Percentiles rank a stretch among this genome's conserved stretches.
Conservation (phyloP, 441 rosid species). For the Gossypium davidsonii region DNA sequence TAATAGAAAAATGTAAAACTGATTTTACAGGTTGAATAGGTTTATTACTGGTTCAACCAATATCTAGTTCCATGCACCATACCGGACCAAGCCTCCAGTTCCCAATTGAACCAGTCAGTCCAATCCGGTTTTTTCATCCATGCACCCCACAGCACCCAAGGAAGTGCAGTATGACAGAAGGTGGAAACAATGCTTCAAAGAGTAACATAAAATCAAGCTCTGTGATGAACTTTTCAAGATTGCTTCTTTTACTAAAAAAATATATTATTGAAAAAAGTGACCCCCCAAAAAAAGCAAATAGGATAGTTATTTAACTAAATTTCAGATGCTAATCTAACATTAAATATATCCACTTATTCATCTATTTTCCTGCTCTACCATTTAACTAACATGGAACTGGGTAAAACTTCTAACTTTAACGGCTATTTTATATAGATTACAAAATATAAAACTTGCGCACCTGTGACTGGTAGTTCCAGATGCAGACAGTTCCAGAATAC, state of each 20-base stretch:
- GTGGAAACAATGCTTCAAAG: neutral
- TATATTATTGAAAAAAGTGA: neutral
- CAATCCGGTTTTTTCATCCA: neutral
- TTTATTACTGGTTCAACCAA: neutral
- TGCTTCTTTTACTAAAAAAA: neutral
- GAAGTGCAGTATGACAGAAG: neutral
- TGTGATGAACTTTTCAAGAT: neutral
- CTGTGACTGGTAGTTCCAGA: constrained; percentile 81
- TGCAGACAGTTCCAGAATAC: constrained; percentile 67
- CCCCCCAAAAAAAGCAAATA: neutral
- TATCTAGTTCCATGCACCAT: neutral
- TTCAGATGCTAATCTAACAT: neutral
- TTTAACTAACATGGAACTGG: neutral
- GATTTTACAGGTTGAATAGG: neutral
- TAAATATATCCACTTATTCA: neutral
- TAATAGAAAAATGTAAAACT: neutral
- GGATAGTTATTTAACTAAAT: neutral
- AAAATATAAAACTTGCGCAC: constrained; percentile 25
- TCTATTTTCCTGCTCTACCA: neutral
- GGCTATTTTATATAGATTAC: neutral
- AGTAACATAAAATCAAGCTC: neutral
- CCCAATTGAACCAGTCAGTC: neutral
- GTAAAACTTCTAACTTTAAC: neutral
- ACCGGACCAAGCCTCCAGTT: neutral
- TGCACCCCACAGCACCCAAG: neutral